A percentile compares a stretch with the other conserved stretches of the same genome.
Conservation (phyloP, 768 basidiomycete genomes). For the Tulasnella sp. region DNA sequence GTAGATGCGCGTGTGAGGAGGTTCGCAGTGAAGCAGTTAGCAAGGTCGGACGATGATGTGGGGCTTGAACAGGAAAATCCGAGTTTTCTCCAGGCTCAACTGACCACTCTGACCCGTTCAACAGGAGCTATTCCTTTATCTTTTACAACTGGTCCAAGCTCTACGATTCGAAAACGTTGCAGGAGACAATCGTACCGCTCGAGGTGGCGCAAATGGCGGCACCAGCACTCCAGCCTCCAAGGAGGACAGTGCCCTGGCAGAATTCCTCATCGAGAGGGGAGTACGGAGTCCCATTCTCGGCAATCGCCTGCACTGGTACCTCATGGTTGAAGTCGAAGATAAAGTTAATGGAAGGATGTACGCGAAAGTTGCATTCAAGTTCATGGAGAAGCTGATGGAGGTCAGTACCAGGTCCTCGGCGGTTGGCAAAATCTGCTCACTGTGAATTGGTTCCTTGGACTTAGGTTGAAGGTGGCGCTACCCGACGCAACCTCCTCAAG, state of each 20-base stretch:
- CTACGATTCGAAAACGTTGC: conserved; percentile 90
- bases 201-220: conserved; percentile 60
- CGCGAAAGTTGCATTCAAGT: conserved; percentile 82
- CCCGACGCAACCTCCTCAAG: conserved; percentile 82
- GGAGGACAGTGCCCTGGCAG: conserved; percentile 88
- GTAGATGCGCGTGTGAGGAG: conserved; percentile 89
- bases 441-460: neutral
- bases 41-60: conserved; percentile 91
- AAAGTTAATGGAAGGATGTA: conserved; percentile 89
- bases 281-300: conserved; percentile 81
- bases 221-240: conserved; percentile 55
- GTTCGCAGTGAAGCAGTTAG: conserved; percentile 89
- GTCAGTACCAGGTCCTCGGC: conserved; percentile 42
- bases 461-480: conserved; percentile 69
- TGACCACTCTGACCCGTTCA: neutral
- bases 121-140: conserved; percentile 86
- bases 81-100: neutral
- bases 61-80: conserved; percentile 33
- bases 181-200: conserved; percentile 70
- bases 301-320: conserved; percentile 94
- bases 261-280: conserved; percentile 83
- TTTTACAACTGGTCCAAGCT: conserved; percentile 94
- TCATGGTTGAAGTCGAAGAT: conserved; percentile 94
- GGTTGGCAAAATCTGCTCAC: neutral
- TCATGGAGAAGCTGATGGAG: conserved; percentile 83